Evolutionary conservation across 2,329 filamentous ascomycete species (phyloP), one percentile per base, ranked within the genome.

Genomic region (Falciphora oryzae): DNA sequence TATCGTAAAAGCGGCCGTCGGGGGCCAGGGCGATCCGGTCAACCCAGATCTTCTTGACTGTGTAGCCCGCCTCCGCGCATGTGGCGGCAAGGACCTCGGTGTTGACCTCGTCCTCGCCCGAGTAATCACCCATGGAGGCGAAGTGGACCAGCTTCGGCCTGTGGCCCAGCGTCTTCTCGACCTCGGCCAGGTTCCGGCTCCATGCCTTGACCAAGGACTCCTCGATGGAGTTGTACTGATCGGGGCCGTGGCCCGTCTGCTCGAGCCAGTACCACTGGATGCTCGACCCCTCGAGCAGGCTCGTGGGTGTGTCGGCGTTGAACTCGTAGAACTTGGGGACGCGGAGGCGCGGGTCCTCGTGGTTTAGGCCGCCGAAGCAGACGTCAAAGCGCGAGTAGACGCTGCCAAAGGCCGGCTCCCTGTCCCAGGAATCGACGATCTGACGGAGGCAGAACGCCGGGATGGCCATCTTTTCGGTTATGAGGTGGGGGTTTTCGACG

Each of bases 261-360:
- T 44, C 31, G n/a, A 61, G 59, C 59, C 59, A 61, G 59, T 44
- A 44, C 59, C 31, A 61, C 35, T 61, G 59, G 16, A 61, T 28
- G 10, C 29, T 11, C 31, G 31, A 13, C 11, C 29, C 25, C 25
- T 61, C 59, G 22, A 61, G 44, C 3, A 61, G 59, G 6, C 31
- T 27, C 16, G 35, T 38, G 5, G 59, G 59, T 35, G 59, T 61
- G n/a, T 61, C 59, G 29, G 59, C 59, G 35, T 61, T 61, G 11
- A 44, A 38, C 35, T 61, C 59, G 35, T 61, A 61, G 25, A 61
- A 61, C 16, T 44, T 35, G 32, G 59, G 59, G 35, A 61, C 59
- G n/a, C 59, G 59, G 2, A 61, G 59, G 1, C 59, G 59, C 59
- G 59, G 59, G 59, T 61, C 35, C 35, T 22, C 22, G n/a, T 61